These are phyloP conservation scores for Neurospora sp. DNA, from an alignment of 495 filamentous ascomycete species.

Conservation along the genomic window DNA sequence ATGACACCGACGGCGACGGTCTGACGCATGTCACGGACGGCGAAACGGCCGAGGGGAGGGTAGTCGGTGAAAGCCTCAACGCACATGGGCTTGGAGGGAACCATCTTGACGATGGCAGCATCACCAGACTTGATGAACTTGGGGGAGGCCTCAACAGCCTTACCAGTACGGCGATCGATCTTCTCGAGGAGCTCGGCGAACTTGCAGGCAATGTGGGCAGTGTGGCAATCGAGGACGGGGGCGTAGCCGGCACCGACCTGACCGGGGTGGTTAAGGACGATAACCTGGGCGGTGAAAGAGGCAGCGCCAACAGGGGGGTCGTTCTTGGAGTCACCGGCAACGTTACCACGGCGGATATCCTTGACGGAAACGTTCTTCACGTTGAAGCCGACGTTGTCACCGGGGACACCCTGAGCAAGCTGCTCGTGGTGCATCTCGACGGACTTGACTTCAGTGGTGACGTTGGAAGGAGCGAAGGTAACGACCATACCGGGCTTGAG, in stretches of 20 bases:
- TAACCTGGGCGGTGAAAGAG: conserved; percentile 98
- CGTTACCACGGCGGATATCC: conserved; percentile 99
- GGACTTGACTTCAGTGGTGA: conserved; percentile 99
- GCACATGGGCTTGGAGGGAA: conserved; percentile 99
- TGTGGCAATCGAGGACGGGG: conserved; percentile 98
- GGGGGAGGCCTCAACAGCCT: conserved; percentile 79
- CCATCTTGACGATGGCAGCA: conserved; percentile 99
- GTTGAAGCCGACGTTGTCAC: conserved; percentile 99
- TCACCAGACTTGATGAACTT: conserved; percentile 99
- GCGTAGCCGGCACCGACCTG: conserved; percentile 99
- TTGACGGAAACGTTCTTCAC: conserved; percentile 99
- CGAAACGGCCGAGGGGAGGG: conserved; percentile 97
- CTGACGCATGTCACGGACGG: conserved; percentile 86
- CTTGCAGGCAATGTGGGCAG: conserved; percentile 99
- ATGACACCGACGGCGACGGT: conserved; percentile 98
- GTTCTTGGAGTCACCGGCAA: conserved; percentile 99
- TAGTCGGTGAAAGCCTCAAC: conserved; percentile 99
- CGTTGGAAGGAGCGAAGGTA: conserved; percentile 90
- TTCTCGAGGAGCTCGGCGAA: conserved; percentile 97
- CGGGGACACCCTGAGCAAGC: conserved; percentile 88
- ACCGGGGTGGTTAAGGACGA: conserved; percentile 99
- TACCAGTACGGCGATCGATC: conserved; percentile 99
- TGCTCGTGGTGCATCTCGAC: conserved; percentile 99
- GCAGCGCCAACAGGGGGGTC: conserved; percentile 84
- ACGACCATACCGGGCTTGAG: conserved; percentile 98